Conservation (phyloP, 805 yeast species). For the Kazachstania kunashirensis region DNA sequence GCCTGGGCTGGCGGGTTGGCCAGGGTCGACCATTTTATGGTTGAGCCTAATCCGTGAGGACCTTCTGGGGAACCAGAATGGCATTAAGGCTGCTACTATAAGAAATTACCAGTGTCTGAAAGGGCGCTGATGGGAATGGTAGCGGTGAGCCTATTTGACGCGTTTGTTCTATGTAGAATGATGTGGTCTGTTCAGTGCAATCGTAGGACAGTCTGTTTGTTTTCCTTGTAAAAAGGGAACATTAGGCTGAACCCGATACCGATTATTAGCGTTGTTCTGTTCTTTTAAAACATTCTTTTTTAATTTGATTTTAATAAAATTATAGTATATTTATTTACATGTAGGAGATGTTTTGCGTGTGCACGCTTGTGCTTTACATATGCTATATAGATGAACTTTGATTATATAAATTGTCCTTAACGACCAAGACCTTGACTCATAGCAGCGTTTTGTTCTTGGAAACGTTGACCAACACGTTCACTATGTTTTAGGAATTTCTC, state of each 20-base stretch:
- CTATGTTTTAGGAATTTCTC: slow-evolving; percentile 97
- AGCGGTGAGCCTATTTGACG: slow-evolving; percentile 27
- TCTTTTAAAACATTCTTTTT: neutral
- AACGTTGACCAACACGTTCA: slow-evolving; percentile 96
- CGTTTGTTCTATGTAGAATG: slow-evolving; percentile 3
- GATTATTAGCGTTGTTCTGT: slow-evolving; percentile 27
- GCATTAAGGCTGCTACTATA: slow-evolving; percentile 20
- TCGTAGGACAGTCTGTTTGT: slow-evolving; percentile 28
- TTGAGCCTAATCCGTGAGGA: slow-evolving; percentile 5
- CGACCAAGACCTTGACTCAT: slow-evolving; percentile 60
- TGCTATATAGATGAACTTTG: neutral
- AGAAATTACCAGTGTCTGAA: slow-evolving; percentile 19
- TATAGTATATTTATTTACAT: neutral
- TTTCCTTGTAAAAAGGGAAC: no score
- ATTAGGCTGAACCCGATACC: slow-evolving; percentile 30
- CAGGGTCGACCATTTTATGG: no score
- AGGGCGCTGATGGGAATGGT: slow-evolving; percentile 25
- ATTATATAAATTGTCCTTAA: slow-evolving; percentile 4
- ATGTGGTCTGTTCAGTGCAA: slow-evolving; percentile 32
- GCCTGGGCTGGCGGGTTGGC: neutral
- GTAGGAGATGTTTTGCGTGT: neutral
- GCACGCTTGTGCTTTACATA: slow-evolving; percentile 1
- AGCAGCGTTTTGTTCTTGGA: slow-evolving; percentile 92
- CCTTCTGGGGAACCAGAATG: slow-evolving; percentile 1
- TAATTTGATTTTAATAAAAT: neutral